Evolutionary conservation across 139 green algal species (phyloP), one percentile per base, ranked within the genome.

Genomic region (Chlamydomonas urium): DNA sequence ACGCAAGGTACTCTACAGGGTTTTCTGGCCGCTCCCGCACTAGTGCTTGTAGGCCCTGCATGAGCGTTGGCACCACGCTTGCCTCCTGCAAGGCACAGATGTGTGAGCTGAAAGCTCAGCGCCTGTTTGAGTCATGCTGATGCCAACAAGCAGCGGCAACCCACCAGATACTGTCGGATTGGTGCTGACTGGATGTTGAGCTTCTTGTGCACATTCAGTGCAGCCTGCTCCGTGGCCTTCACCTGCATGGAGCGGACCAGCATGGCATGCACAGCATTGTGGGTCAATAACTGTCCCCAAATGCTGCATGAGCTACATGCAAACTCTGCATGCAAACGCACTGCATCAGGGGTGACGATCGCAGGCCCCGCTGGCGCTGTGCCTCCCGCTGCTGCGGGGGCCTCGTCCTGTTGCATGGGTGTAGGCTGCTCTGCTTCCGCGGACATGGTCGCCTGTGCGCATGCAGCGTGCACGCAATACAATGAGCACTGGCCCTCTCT

Each of bases 21-120:
- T 96, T 83, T 1, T 91, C 85, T 36, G 90, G 90, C 53, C 90
- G 77, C 77, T 93, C 83, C 65, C 86, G 89, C 61, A 89, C 89
- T 19, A 96, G 53, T 0, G 83, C 79, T 65, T 92, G 84, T 74
- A 94, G 71, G 1, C 85, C 89, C 65, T 93, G 81, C 89, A 96
- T 92, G 28, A 96, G 50, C 19, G 91, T 66, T 0, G 88, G 87
- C 38, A 96, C 91, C 1, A 96, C 87, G 0, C 79, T 87, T 0
- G 71, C 72, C 53, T 93, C 87, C 89, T 86, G 86, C 67, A 50
- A 65, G 28, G n/a, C n/a, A 37, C 28, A 29, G 26, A 8, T 32
- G 10, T 29, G 56, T 17, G 14, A 17, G 28, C n/a, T 65, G 28
- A 36, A 29, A 37, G 56, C 28, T 65, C 8, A 17, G n/a, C 24